Evolutionary conservation across 2,329 filamentous ascomycete species (phyloP).

Genomic region (Fusarium oligoseptatum): DNA sequence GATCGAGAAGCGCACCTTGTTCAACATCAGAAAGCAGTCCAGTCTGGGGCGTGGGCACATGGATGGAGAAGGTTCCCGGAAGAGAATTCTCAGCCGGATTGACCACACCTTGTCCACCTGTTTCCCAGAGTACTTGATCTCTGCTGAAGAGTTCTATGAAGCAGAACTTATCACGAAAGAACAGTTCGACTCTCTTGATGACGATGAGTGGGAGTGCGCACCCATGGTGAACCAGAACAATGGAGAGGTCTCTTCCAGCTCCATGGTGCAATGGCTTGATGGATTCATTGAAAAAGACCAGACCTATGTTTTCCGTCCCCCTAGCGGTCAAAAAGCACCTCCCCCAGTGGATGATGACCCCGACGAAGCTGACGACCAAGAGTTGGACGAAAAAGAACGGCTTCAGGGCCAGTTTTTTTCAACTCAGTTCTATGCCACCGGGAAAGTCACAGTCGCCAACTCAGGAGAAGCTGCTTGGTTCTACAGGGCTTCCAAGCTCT

Average conservation of each 20-base stretch:
- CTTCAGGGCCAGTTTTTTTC: conserved; percentile 64
- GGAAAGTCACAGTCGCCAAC: conserved; percentile 17
- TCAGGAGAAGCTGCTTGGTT: conserved; percentile 21
- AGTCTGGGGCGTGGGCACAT: conserved; percentile 14
- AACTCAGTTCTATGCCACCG: conserved; percentile 39
- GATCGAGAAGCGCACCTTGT: conserved; percentile 77
- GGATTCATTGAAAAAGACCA: conserved; percentile 32
- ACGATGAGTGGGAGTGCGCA: conserved; percentile 42
- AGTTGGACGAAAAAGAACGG: conserved; percentile 60
- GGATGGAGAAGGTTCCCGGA: conserved; percentile 26
- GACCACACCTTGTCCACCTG: conserved; percentile 38
- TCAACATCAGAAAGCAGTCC: conserved; percentile 63
- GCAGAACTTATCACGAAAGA: conserved; percentile 70
- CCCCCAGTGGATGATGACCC: not conserved
- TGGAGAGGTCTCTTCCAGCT: conserved; percentile 2
- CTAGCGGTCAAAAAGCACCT: conserved; percentile 26
- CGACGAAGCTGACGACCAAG: conserved; percentile 6
- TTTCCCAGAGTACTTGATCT: conserved; percentile 61
- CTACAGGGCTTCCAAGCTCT: conserved; percentile 23
- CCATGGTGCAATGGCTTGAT: conserved; percentile 36
- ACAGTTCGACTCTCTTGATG: conserved; percentile 69
- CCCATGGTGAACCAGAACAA: not conserved
- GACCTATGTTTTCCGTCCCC: conserved; percentile 41
- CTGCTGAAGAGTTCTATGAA: conserved; percentile 65
- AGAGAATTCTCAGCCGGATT: conserved; percentile 18